Conservation (phyloP, 2,329 filamentous ascomycete species). For the Pyrenophora graminea region DNA sequence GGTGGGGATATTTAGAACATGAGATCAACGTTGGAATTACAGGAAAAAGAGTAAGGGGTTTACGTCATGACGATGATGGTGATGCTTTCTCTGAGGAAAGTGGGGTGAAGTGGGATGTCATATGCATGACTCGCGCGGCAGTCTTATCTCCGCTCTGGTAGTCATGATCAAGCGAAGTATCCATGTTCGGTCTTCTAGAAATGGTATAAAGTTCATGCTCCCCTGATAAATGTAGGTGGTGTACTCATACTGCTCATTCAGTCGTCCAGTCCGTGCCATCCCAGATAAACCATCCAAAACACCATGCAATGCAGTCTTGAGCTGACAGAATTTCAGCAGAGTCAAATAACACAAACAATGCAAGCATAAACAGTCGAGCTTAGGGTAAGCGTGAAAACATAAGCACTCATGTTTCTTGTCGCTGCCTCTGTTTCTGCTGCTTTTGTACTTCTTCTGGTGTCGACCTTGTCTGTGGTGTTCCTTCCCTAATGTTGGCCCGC, state of each 20-base stretch:
- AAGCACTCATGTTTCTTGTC: background rate
- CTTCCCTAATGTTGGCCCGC: background rate
- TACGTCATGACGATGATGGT: conserved; percentile 16
- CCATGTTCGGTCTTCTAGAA: background rate
- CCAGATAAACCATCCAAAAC: background rate
- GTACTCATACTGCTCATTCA: background rate
- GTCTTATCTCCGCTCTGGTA: background rate
- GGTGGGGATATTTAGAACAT: too few relatives aligned
- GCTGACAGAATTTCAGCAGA: background rate
- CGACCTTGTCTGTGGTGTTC: background rate
- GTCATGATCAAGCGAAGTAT: background rate
- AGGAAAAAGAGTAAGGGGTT: background rate
- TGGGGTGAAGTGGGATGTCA: conserved; percentile 44
- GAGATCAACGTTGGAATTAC: too few relatives aligned
- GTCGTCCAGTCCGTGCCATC: background rate
- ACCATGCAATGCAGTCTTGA: conserved; percentile 7
- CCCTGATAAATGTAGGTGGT: background rate
- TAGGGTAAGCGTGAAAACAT: background rate
- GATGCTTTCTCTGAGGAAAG: conserved; percentile 28
- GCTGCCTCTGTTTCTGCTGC: background rate
- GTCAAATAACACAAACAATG: background rate
- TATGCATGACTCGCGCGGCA: conserved; percentile 30
- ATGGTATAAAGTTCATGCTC: background rate
- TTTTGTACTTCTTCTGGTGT: background rate
- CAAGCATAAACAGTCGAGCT: background rate